These are phyloP conservation scores for Globisporangium paddicum DNA, from an alignment of 352 stramenopile genomes.

Conservation along the genomic window DNA sequence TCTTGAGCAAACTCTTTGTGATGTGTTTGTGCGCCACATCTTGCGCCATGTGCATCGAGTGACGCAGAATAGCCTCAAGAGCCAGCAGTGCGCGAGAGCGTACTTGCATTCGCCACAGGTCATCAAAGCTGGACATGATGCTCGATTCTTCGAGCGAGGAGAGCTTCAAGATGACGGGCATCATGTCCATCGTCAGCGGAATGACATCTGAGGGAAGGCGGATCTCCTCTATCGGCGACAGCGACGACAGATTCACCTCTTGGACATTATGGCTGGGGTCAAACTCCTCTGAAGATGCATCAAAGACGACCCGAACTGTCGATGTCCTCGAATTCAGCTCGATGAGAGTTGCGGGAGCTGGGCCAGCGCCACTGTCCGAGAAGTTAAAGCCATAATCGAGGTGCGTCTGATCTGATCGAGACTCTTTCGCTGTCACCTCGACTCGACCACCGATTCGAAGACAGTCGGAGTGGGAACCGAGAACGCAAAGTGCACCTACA, in stretches of 20 bases:
- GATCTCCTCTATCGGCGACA: slow-evolving; percentile 80
- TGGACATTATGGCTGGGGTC: slow-evolving; percentile 82
- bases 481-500: slow-evolving; percentile 74
- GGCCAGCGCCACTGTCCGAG: slow-evolving; percentile 22
- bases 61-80: slow-evolving; percentile 68
- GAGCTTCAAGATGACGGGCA: slow-evolving; percentile 80
- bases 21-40: slow-evolving; percentile 34
- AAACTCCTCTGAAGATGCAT: slow-evolving; percentile 56
- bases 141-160: slow-evolving; percentile 68
- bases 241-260: slow-evolving; percentile 57
- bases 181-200: slow-evolving; percentile 63
- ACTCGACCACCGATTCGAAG: slow-evolving; percentile 79
- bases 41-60: slow-evolving; percentile 39
- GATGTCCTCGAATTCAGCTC: slow-evolving; percentile 57
- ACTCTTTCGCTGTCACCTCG: slow-evolving; percentile 49
- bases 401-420: slow-evolving; percentile 18
- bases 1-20: slow-evolving; percentile 45
- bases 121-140: slow-evolving; percentile 62
- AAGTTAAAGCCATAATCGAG: slow-evolving; percentile 57
- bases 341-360: slow-evolving; percentile 68
- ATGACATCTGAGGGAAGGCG: slow-evolving; percentile 45
- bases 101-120: slow-evolving; percentile 81
- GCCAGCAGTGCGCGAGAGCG: slow-evolving; percentile 77
- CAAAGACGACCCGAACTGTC: slow-evolving; percentile 77
- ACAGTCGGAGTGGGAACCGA: slow-evolving; percentile 82